Conservation (phyloP, 2,329 filamentous ascomycete species). For the Fusarium nisikadoi region DNA sequence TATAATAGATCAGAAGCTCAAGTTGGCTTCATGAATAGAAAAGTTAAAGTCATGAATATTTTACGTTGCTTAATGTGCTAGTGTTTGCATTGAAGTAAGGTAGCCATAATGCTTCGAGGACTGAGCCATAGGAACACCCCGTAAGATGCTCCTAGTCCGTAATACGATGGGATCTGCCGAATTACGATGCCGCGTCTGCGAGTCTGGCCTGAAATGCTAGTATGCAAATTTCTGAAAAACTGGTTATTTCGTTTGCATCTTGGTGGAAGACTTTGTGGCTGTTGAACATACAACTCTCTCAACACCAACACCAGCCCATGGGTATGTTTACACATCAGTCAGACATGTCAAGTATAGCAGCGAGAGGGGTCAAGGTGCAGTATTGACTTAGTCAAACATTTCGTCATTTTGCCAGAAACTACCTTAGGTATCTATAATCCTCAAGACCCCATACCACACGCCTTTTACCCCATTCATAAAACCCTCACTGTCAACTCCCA, state of each 20-base stretch:
- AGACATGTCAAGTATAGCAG: neutral
- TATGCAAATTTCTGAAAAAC: neutral
- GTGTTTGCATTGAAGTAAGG: neutral
- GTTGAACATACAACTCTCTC: neutral
- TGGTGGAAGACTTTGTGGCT: neutral
- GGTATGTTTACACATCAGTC: neutral
- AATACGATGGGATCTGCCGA: neutral
- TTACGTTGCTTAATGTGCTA: neutral
- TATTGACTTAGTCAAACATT: neutral
- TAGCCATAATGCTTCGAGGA: neutral
- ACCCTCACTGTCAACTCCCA: conserved; percentile 7
- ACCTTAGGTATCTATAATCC: neutral
- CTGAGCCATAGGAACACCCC: too few relatives aligned
- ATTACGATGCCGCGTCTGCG: too few relatives aligned
- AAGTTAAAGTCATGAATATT: neutral
- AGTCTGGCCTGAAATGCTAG: neutral
- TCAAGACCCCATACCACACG: conserved; percentile 9
- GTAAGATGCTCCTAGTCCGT: neutral
- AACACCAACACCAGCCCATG: too few relatives aligned
- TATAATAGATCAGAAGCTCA: conserved; percentile 19
- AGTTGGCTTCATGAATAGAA: neutral
- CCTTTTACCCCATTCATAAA: conserved; percentile 23
- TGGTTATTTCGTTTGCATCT: neutral
- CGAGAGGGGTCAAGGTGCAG: neutral
- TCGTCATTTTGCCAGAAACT: conserved; percentile 5